phyloP scores from a whole-genome alignment of 345 rosid species.

The Moricandia arvensis region DNA sequence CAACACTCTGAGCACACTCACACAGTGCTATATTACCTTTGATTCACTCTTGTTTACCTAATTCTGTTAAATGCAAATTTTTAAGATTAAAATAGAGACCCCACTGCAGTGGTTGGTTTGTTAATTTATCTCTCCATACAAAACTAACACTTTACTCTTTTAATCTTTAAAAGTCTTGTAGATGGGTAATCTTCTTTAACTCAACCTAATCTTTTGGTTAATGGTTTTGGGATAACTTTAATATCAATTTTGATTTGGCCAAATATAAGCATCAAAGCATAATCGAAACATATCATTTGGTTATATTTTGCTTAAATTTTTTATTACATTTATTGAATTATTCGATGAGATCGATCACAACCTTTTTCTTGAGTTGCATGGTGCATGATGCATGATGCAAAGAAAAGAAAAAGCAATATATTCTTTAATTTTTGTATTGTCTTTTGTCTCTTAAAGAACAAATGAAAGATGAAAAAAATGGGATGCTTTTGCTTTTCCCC shows the following conservation, averaged over 20 bases:
- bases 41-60: constrained; percentile 25
- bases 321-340: background rate
- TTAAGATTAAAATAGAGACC: constrained; percentile 13
- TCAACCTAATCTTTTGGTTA: constrained; percentile 19
- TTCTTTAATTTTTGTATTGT: constrained; percentile 27
- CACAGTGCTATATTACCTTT: constrained; percentile 6
- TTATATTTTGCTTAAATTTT: background rate
- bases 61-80: constrained; percentile 10
- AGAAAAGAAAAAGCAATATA: constrained; percentile 29
- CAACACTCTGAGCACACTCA: constrained; percentile 1
- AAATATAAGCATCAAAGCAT: background rate
- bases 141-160: constrained; percentile 15
- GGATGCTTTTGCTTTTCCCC: constrained; percentile 37
- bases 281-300: background rate
- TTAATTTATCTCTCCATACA: constrained; percentile 28
- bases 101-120: constrained; percentile 39
- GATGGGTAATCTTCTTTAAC: constrained; percentile 20
- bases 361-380: constrained; percentile 32
- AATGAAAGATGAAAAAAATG: constrained; percentile 25
- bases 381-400: constrained; percentile 18
- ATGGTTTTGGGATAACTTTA: constrained; percentile 9
- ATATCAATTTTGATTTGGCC: background rate
- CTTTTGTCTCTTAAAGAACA: constrained; percentile 40
- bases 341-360: constrained; percentile 19
- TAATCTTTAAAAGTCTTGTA: constrained; percentile 19